Evolutionary conservation across 495 filamentous ascomycete species (phyloP).

Genomic region (Xylaria grammica): DNA sequence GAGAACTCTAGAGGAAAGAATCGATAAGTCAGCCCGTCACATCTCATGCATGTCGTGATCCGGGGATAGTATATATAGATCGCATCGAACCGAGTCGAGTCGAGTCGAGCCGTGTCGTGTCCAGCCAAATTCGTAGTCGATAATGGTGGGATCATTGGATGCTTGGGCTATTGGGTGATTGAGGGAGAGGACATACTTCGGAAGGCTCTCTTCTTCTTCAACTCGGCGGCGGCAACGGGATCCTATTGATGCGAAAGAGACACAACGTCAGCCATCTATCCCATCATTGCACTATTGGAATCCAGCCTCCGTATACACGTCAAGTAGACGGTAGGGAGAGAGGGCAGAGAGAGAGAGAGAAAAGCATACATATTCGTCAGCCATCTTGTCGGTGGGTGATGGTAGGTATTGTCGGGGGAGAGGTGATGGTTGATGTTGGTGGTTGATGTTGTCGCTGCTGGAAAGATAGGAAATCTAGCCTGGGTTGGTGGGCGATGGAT

Average conservation of each 20-base stretch:
- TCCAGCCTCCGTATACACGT: too few relatives aligned
- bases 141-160: too few relatives aligned
- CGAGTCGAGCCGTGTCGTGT: neutral
- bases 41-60: neutral
- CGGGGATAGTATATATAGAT: neutral
- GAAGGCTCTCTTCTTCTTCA: constrained; percentile 99
- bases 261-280: constrained; percentile 47
- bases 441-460: constrained; percentile 38
- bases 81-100: neutral
- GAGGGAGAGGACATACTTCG: constrained; percentile 55
- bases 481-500: neutral
- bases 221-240: constrained; percentile 92
- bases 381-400: constrained; percentile 71
- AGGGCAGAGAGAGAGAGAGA: constrained; percentile 11
- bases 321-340: constrained; percentile 2
- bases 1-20: constrained; percentile 69
- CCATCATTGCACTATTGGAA: too few relatives aligned
- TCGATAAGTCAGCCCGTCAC: constrained; percentile 11
- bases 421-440: constrained; percentile 44
- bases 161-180: too few relatives aligned
- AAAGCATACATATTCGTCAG: constrained; percentile 89
- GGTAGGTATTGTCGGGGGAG: constrained; percentile 55
- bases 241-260: constrained; percentile 62
- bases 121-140: too few relatives aligned
- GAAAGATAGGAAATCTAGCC: constrained; percentile 11